These are phyloP conservation scores for Leptomonas seymouri DNA, from an alignment of 208 protist genomes.

Conservation along the genomic window DNA sequence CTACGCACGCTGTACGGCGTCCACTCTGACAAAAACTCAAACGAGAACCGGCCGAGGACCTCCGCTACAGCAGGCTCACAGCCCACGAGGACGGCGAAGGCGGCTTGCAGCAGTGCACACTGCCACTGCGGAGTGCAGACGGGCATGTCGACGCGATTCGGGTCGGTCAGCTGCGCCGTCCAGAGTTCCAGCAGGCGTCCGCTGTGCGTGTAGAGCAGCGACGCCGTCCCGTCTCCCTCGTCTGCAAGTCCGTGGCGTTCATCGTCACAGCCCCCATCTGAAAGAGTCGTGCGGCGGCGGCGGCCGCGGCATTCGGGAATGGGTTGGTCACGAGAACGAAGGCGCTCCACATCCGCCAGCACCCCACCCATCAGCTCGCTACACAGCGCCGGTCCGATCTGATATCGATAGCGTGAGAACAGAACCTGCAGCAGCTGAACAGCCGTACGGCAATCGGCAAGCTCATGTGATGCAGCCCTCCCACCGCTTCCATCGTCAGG, in stretches of 20 bases:
- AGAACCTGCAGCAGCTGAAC: slow-evolving; percentile 37
- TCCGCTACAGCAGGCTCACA: slow-evolving; percentile 52
- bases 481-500: neutral
- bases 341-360: slow-evolving; percentile 6
- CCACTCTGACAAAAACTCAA: slow-evolving; percentile 53
- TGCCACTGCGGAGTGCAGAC: slow-evolving; percentile 30
- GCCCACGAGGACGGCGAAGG: slow-evolving; percentile 38
- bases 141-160: slow-evolving; percentile 28
- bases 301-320: no score
- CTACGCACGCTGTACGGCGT: slow-evolving; percentile 53
- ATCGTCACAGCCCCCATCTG: neutral
- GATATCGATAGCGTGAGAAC: slow-evolving; percentile 24
- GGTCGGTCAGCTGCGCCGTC: slow-evolving; percentile 33
- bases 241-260: neutral
- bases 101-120: slow-evolving; percentile 29
- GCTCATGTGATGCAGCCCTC: neutral
- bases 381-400: slow-evolving; percentile 19
- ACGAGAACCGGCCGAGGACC: slow-evolving; percentile 65
- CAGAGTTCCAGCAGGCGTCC: slow-evolving; percentile 31
- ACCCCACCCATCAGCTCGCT: slow-evolving; percentile 13
- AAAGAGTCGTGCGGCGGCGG: neutral
- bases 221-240: slow-evolving; percentile 17
- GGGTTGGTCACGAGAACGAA: neutral
- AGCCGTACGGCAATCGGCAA: slow-evolving; percentile 16
- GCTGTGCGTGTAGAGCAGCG: slow-evolving; percentile 29